Percentiles rank a stretch among this genome's conserved stretches.
phyloP scores from a whole-genome alignment of 208 protist genomes.

The Crithidia acanthocephali region DNA sequence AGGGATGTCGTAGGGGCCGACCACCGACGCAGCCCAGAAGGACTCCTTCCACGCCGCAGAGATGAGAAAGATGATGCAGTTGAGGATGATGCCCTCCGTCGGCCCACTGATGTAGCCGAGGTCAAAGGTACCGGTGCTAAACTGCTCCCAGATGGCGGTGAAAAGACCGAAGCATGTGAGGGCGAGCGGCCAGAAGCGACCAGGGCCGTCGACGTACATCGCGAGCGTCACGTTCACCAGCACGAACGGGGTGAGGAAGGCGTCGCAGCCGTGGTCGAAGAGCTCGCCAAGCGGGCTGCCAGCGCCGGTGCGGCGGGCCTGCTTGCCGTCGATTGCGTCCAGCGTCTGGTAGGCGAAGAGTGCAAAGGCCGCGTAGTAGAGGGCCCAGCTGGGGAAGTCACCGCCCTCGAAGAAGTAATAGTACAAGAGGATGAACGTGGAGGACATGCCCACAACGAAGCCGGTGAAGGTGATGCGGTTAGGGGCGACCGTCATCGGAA shows the following conservation, averaged over 20 bases:
- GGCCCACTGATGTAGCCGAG: conserved; percentile 91
- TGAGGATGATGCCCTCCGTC: conserved; percentile 85
- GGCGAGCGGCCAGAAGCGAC: conserved; percentile 56
- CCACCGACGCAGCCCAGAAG: conserved; percentile 54
- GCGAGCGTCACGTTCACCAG: conserved; percentile 62
- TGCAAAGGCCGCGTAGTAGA: conserved; percentile 65
- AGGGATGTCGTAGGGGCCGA: conserved; percentile 46
- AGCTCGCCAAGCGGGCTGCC: conserved; percentile 94
- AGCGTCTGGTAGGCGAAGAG: conserved; percentile 94
- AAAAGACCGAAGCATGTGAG: conserved; percentile 70
- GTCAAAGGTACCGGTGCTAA: conserved; percentile 90
- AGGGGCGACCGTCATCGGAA: conserved; percentile 89
- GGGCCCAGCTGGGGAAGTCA: conserved; percentile 89
- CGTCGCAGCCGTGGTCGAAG: conserved; percentile 97
- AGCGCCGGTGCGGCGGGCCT: conserved; percentile 92
- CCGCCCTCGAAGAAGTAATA: conserved; percentile 55
- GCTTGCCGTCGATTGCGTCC: conserved; percentile 97
- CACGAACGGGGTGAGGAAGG: conserved; percentile 84
- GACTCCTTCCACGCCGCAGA: conserved; percentile 42
- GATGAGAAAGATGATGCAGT: conserved; percentile 63
- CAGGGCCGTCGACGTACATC: conserved; percentile 38
- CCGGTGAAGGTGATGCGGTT: conserved; percentile 90
- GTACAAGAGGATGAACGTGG: conserved; percentile 60
- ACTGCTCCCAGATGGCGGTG: conserved; percentile 90
- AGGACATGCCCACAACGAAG: conserved; percentile 80